Percentiles rank a stretch among this genome's conserved stretches.
phyloP scores from a whole-genome alignment of 352 stramenopile species.

The Phytopythium aichiense region DNA sequence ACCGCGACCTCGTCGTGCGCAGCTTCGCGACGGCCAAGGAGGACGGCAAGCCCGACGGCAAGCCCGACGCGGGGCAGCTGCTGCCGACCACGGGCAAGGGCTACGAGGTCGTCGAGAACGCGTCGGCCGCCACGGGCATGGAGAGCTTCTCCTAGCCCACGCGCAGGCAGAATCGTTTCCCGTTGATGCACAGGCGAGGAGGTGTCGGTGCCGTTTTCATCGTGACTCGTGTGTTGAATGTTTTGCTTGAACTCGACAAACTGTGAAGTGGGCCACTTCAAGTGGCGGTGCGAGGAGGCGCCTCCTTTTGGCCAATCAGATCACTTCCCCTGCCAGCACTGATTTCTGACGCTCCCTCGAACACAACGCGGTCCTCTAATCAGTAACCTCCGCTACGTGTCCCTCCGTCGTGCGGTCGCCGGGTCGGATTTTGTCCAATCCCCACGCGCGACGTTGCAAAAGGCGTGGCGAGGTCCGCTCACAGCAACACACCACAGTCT shows the following conservation, averaged over 20 bases:
- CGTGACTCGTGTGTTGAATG: no score
- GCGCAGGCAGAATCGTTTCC: no score
- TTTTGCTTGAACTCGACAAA: no score
- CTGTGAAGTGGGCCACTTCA: no score
- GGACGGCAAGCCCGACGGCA: slow-evolving; percentile 6
- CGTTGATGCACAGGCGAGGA: no score
- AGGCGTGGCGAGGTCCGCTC: not conserved
- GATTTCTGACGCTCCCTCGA: not conserved
- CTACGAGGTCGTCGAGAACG: slow-evolving; percentile 78
- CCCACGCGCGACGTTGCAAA: not conserved
- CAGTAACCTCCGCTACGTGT: not conserved
- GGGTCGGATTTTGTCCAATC: not conserved
- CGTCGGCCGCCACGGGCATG: slow-evolving; percentile 39
- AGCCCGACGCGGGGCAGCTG: slow-evolving; percentile 13
- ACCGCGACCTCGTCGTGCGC: slow-evolving; percentile 67
- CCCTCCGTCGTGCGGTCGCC: not conserved
- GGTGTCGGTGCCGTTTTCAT: no score
- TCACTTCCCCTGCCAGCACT: not conserved
- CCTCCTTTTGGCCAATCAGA: slow-evolving; percentile 2
- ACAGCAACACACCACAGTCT: not conserved
- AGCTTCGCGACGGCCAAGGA: slow-evolving; percentile 53
- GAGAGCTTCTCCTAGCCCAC: slow-evolving; percentile 58
- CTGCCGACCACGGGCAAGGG: slow-evolving; percentile 54
- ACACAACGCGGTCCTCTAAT: not conserved
- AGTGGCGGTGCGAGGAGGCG: no score